Conservation (phyloP, 192 early-diverging fungal species). For the Gonapodya prolifera region DNA sequence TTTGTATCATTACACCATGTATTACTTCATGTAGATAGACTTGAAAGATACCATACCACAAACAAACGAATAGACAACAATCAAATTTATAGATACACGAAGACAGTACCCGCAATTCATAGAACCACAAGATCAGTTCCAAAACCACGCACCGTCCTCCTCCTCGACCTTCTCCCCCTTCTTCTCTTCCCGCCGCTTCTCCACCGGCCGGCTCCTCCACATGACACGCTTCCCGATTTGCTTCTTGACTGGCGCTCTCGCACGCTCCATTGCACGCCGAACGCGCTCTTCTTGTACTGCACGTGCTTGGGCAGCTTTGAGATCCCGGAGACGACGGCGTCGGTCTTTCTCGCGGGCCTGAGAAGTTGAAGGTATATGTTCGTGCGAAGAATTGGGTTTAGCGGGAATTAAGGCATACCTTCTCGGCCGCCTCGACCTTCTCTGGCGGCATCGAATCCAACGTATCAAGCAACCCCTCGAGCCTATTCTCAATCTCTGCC, state of each 20-base stretch:
- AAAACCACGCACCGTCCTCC: too few relatives aligned
- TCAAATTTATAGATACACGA: too few relatives aligned
- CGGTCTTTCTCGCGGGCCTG: constrained; percentile 48
- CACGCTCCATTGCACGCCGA: constrained; percentile 37
- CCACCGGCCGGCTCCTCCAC: too few relatives aligned
- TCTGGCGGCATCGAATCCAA: constrained; percentile 47
- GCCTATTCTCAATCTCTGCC: constrained; percentile 39
- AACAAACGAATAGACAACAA: too few relatives aligned
- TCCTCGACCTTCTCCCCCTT: too few relatives aligned
- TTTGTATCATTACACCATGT: too few relatives aligned
- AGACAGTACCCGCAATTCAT: too few relatives aligned
- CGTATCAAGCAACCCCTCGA: constrained; percentile 44
- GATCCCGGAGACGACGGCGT: constrained; percentile 36
- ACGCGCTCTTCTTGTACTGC: constrained; percentile 41
- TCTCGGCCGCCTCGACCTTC: constrained; percentile 46
- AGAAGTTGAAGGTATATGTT: not conserved
- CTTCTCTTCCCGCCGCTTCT: too few relatives aligned
- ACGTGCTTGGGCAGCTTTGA: constrained; percentile 39
- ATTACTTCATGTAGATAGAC: too few relatives aligned
- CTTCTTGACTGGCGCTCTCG: constrained; percentile 47
- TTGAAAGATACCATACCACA: too few relatives aligned
- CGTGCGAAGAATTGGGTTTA: not conserved
- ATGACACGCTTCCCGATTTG: constrained; percentile 27
- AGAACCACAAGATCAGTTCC: too few relatives aligned
- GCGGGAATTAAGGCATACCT: constrained; percentile 18